Conservation (phyloP, 2,329 filamentous ascomycete genomes). For the Ceratocystis eucalypticola region DNA sequence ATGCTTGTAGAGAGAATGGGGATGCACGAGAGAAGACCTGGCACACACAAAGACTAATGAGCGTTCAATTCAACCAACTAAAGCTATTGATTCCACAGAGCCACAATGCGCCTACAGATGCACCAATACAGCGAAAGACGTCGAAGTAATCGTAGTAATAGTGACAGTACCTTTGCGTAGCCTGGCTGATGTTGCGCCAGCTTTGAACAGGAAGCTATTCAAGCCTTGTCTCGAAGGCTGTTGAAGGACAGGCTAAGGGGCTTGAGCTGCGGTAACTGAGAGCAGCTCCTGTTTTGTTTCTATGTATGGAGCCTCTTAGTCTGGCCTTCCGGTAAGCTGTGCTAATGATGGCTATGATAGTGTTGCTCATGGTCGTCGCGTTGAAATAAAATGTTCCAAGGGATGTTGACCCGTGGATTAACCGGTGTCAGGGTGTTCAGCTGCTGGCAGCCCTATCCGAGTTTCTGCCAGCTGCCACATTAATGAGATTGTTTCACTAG, state of each 20-base stretch:
- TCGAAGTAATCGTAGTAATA: neutral
- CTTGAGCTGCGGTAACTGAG: neutral
- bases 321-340: neutral
- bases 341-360: neutral
- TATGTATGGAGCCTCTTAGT: neutral
- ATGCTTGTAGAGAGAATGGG: too few species aligned
- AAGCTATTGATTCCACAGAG: slow-evolving; percentile 14
- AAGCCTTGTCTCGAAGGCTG: neutral
- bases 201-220: neutral
- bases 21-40: slow-evolving; percentile 8
- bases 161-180: neutral
- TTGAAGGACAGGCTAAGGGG: neutral
- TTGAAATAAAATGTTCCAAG: neutral
- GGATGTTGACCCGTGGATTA: neutral
- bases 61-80: slow-evolving; percentile 18
- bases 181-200: neutral
- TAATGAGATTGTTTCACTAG: neutral
- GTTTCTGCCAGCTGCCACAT: neutral
- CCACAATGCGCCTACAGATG: slow-evolving; percentile 10
- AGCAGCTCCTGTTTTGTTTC: neutral
- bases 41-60: slow-evolving; percentile 15
- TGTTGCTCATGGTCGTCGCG: neutral
- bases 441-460: neutral
- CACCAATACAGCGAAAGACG: neutral
- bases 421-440: neutral